Base-by-base conservation (phyloP, 176 grass and related monocot genomes). In the Hordeum vulgare region DNA sequence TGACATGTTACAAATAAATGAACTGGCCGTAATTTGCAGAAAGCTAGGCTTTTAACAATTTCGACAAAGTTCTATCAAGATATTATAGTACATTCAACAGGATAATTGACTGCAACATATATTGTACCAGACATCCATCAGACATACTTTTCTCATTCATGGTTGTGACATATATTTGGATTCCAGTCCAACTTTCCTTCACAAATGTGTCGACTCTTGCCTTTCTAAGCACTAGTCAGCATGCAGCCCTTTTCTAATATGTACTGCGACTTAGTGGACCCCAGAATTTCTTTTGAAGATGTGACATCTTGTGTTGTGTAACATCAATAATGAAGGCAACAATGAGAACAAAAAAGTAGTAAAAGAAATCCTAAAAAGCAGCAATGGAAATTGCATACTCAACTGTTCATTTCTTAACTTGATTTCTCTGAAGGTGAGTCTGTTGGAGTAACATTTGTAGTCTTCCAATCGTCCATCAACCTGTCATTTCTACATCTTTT, bases 251-350 rank as follows among this genome's bases (percentile, higher is more conserved):
- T 54, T 1, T 54, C 51, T 54, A 54, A 54, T 17, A 54, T 54
- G 18, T 54, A 21, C 2, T 18, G 7, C 21, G 51, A 54, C 21
- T 54, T 18, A 54, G 18, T 21, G 51, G 51, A 54, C 51, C 51
- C 51, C 26, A 60, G 74, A 70, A 58, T 78, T 20, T 66, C 49
- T 45, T 78, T 62, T 44, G 83, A 78, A 78, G 24, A 58, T 68
- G 82, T 58, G 51, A 8, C 34, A 68, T 68, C 24, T 77, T 27
- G 51, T 54, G 51, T 13, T 66, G 28, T 66, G 63, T 29, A 66
- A 72, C 67, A 18, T 23, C 56, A 86, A 51, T 11, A 14, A 86
- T n/a, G 40, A 73, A 80, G 28, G 62, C 6, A 54, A 2, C 31
- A 59, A 56, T 36, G 69, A 14, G 45, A 17, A 64, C 26, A 29